Evolutionary conservation across 1,139 yeast genomes (phyloP).

Genomic region (Pichia sp.): DNA sequence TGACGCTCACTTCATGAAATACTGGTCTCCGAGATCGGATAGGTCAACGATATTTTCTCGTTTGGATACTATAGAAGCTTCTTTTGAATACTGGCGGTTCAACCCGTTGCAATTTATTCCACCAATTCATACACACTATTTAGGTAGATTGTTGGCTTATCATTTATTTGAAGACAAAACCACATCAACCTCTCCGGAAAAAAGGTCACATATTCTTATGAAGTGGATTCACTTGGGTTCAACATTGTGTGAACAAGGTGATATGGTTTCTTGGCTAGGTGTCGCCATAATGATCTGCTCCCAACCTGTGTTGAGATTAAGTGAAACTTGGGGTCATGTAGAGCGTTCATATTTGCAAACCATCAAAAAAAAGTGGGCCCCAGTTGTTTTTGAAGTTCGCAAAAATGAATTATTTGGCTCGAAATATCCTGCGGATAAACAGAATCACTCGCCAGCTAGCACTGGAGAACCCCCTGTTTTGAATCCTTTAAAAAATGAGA

Average conservation of each 20-base stretch:
- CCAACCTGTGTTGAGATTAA: slow-evolving; percentile 71
- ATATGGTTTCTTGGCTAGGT: slow-evolving; percentile 94
- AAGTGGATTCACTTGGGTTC: slow-evolving; percentile 90
- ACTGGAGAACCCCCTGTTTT: neutral
- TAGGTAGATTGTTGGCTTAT: slow-evolving; percentile 65
- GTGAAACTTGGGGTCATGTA: slow-evolving; percentile 73
- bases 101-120: slow-evolving; percentile 70
- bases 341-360: slow-evolving; percentile 56
- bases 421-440: neutral
- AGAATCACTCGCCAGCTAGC: neutral
- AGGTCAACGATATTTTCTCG: slow-evolving; percentile 49
- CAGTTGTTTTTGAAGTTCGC: slow-evolving; percentile 75
- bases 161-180: slow-evolving; percentile 59
- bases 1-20: slow-evolving; percentile 50
- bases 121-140: slow-evolving; percentile 63
- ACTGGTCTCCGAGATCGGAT: slow-evolving; percentile 76
- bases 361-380: slow-evolving; percentile 86
- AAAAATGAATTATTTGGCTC: slow-evolving; percentile 17
- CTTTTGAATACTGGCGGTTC: slow-evolving; percentile 38
- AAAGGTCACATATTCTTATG: slow-evolving; percentile 64
- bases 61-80: slow-evolving; percentile 33
- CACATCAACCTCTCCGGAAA: slow-evolving; percentile 33
- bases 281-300: slow-evolving; percentile 82
- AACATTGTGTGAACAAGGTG: slow-evolving; percentile 73
- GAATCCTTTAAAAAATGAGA: neutral